Base-by-base conservation (phyloP, 1,284 basidiomycete species). In the Ustilago bromivora region DNA sequence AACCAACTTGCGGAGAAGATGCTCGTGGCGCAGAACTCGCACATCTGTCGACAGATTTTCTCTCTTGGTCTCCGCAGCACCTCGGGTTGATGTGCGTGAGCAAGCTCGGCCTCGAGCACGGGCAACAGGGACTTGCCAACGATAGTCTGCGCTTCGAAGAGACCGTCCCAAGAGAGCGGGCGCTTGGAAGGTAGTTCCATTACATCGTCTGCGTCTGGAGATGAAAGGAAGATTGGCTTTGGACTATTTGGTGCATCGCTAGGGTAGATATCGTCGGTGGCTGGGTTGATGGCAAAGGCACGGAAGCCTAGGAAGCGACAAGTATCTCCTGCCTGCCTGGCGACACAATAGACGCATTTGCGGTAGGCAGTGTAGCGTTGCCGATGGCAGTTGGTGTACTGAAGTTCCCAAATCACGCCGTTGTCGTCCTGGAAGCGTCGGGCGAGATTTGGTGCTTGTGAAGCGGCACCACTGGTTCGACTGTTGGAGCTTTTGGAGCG, bases 1-100 rank as follows among this genome's bases (percentile, higher is more conserved):
- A 95, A 92, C 91, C 92, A 97, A 66, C 91, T 93, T 66, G 91
- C 92, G 7, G 92, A 92, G 86, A 97, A 96, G 68, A 98, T 91
- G 15, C 94, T 94, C 4, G 94, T 95, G 88, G 93, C 92, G 86
- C 96, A 98, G 3, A 92, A 94, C 87, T 98, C 94, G 68, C 81
- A 82, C 70, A 70, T 78, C 34, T 71, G 71, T n/a, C 80, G 71
- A 41, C 68, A 70, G 6, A n/a, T 59, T 6, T 65, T 64, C 71
- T 81, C 79, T 36, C 77, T 53, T 0, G 66, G 54, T 23, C 79
- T 46, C 6, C 73, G 63, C 12, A 81, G 43, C 11, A 55, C 23
- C 9, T 66, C 28, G 23, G 47, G 40, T 19, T 56, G 61, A 8
- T 34, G 41, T 4, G 79, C 76, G 46, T 81, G 79, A 11, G 51